Conservation (phyloP, 805 yeast species). For the Yarrowia porcina region DNA sequence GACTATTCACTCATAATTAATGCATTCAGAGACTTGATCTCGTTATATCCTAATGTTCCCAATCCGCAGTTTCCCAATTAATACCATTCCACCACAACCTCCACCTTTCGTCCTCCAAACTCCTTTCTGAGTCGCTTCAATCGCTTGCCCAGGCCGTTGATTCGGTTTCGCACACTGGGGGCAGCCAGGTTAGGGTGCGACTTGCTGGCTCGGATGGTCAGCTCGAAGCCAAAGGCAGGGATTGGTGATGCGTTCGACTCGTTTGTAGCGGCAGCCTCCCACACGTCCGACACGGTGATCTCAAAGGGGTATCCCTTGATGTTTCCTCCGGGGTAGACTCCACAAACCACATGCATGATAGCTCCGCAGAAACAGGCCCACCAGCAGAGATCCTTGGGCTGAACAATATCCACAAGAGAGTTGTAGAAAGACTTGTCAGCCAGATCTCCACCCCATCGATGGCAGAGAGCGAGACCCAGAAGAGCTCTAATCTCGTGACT, state of each 20-base stretch:
- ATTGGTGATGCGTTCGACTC: constrained; percentile 2
- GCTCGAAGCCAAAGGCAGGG: constrained; percentile 30
- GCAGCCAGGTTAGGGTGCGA: constrained; percentile 32
- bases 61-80: not conserved
- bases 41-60: constrained; percentile 7
- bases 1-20: not conserved
- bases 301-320: constrained; percentile 48
- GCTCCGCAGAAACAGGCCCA: constrained; percentile 74
- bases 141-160: constrained; percentile 57
- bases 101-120: constrained; percentile 31
- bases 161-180: constrained; percentile 45
- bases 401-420: constrained; percentile 34
- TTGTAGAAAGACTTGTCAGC: constrained; percentile 48
- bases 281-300: constrained; percentile 29
- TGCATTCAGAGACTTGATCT: not conserved
- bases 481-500: constrained; percentile 69
- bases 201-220: constrained; percentile 31
- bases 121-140: constrained; percentile 51
- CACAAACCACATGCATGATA: constrained; percentile 73
- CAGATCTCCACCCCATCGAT: constrained; percentile 78
- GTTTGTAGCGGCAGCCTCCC: not conserved
- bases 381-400: constrained; percentile 49
- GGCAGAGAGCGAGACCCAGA: constrained; percentile 70
- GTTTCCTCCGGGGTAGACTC: constrained; percentile 78
- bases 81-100: constrained; percentile 29